Percentiles rank a stretch among this genome's conserved stretches.
Conservation (phyloP, 2,329 filamentous ascomycete species). For the Pestalotiopsis sp. region DNA sequence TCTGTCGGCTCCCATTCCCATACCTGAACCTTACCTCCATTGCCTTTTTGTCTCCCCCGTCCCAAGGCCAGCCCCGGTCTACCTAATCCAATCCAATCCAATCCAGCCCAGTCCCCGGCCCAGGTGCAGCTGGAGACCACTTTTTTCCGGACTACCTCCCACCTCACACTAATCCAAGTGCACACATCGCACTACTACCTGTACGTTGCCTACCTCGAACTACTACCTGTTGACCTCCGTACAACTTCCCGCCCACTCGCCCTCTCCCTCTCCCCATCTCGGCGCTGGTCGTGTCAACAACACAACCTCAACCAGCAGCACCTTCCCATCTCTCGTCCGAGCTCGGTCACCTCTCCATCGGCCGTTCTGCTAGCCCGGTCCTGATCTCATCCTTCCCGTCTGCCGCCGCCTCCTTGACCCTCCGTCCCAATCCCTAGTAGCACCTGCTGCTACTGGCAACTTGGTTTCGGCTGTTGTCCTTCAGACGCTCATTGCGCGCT, state of each 20-base stretch:
- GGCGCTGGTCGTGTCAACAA: conserved; percentile 15
- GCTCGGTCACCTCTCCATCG: not conserved
- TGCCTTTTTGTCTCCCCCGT: not conserved
- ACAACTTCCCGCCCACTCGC: not conserved
- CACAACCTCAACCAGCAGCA: conserved; percentile 1
- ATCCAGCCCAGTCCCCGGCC: not conserved
- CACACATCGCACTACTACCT: not conserved
- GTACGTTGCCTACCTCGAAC: not conserved
- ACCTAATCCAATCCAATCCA: not conserved
- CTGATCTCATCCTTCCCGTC: conserved; percentile 22
- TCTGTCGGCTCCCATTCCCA: not conserved
- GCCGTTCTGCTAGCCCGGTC: not conserved
- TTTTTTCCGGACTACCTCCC: conserved; percentile 7
- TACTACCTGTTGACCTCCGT: conserved; percentile 1
- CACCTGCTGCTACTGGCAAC: conserved; percentile 32
- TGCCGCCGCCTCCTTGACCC: conserved; percentile 22
- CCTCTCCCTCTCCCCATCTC: not conserved
- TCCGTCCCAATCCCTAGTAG: conserved; percentile 27
- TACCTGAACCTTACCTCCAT: not conserved
- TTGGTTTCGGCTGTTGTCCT: conserved; percentile 23
- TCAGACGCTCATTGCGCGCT: conserved; percentile 23
- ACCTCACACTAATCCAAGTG: conserved; percentile 5
- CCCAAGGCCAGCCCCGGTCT: not conserved
- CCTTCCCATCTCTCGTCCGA: conserved; percentile 3
- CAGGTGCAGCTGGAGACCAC: conserved; percentile 3